These are phyloP conservation scores for Adansonia gregorii DNA, from an alignment of 441 rosid species.

Conservation along the genomic window DNA sequence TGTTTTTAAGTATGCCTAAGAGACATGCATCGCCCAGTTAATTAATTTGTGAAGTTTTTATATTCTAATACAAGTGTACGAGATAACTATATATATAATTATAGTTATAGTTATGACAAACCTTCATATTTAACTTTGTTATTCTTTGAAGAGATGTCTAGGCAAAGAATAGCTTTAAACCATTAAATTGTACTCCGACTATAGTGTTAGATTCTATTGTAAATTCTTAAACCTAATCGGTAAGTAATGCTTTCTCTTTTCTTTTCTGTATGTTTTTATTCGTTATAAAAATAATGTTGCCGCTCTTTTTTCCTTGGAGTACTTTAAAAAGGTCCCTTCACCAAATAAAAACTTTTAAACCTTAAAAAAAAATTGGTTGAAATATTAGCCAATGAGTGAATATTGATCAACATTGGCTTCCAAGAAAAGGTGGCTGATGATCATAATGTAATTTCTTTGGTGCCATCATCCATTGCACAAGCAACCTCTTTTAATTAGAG, in stretches of 20 bases:
- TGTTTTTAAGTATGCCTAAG: no score
- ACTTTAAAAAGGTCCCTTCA: neutral
- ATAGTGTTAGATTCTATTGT: slow-evolving; percentile 18
- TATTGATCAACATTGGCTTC: neutral
- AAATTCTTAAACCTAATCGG: neutral
- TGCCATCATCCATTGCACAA: neutral
- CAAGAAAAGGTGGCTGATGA: neutral
- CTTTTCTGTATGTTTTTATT: neutral
- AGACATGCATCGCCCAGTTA: no score
- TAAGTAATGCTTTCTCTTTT: neutral
- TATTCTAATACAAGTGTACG: no score
- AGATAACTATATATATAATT: no score
- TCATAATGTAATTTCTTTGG: neutral
- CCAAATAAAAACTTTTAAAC: neutral
- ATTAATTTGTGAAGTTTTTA: no score
- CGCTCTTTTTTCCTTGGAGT: neutral
- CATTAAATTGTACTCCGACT: neutral
- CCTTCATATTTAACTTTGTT: no score
- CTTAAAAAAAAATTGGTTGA: no score
- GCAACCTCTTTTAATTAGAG: no score
- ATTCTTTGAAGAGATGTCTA: neutral
- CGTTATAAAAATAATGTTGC: neutral
- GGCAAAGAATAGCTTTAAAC: slow-evolving; percentile 19
- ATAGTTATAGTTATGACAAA: no score
- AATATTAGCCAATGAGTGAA: neutral